Evolutionary conservation across 371 early-diverging fungal genomes (phyloP), one percentile per base, ranked within the genome.

Genomic region (Neoconidiobolus thromboides): DNA sequence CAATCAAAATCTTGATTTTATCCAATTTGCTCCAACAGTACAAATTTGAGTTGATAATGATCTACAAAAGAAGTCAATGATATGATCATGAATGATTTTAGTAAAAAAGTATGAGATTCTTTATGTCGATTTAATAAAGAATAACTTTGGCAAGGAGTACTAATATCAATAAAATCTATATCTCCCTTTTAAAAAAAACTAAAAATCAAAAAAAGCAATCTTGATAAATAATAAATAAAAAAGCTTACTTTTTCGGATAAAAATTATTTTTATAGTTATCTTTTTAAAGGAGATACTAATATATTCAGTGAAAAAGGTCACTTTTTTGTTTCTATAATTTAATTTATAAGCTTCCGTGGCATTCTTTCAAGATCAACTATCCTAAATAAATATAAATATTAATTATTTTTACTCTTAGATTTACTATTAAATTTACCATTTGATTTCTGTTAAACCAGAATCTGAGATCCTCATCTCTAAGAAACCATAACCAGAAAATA

Each of bases 111-210:
- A 39, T 38, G 7, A 26, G 57, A 46, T 12, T 39, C n/a, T 43
- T 36, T 47, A 9, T 62, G 44, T 6, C 36, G 42, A 52, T 68
- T 68, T 49, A 68, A 41, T 12, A 54, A 44, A 10, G 60, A 62
- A 40, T 64, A 68, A 7, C 69, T 64, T 55, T 68, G 69, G 26
- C 69, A 68, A 10, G 69, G 69, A n/a, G 62, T 66, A 6, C 69
- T 64, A 6, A 66, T 66, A 10, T 64, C 14, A 15, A 68, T 61
- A 7, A 68, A 56, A 47, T 64, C 69, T 15, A 68, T 63, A n/a
- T 68, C 66, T 3, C 64, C 66, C 64, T 62, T 38, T 26, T 0
- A 26, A 26, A 26, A 26, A n/a, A 26, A n/a, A 60, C 15, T 39
- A n/a, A 14, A 57, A 26, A n/a, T 42, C 43, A 37, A n/a, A 6